Conservation (phyloP, 257 asterid species). For the Solanum paucissectum region DNA sequence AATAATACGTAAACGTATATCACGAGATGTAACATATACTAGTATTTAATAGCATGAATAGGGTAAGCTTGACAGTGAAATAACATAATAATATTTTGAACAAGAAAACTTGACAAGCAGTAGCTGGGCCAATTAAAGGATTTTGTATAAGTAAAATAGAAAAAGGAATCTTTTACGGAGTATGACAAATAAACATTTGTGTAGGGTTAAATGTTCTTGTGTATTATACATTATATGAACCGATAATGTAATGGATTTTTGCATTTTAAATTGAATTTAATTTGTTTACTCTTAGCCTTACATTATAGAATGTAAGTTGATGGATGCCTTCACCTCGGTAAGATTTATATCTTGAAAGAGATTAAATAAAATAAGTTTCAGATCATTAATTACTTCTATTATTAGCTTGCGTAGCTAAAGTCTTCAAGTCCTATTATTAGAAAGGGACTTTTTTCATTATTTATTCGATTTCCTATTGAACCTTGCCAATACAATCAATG, state of each 20-base stretch:
- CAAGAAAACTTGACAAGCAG: background rate
- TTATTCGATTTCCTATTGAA: too few species aligned
- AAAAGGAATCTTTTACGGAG: background rate
- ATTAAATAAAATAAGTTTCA: too few species aligned
- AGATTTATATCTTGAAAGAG: too few species aligned
- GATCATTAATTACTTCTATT: too few species aligned
- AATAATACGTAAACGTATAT: background rate
- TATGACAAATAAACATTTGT: background rate
- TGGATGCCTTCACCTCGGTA: background rate
- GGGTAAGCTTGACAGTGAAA: background rate
- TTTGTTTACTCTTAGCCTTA: too few species aligned
- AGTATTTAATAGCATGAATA: background rate
- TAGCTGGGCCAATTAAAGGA: background rate
- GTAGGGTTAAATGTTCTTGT: background rate
- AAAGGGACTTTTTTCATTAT: background rate
- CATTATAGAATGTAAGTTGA: background rate
- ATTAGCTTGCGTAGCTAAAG: background rate
- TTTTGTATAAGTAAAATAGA: background rate
- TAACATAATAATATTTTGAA: background rate
- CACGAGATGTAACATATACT: background rate
- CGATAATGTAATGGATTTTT: background rate
- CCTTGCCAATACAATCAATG: background rate
- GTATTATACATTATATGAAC: background rate
- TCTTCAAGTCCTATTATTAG: background rate
- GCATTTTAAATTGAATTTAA: too few species aligned